Base-by-base conservation (phyloP, 495 filamentous ascomycete genomes). In the Lindgomyces ingoldianus region DNA sequence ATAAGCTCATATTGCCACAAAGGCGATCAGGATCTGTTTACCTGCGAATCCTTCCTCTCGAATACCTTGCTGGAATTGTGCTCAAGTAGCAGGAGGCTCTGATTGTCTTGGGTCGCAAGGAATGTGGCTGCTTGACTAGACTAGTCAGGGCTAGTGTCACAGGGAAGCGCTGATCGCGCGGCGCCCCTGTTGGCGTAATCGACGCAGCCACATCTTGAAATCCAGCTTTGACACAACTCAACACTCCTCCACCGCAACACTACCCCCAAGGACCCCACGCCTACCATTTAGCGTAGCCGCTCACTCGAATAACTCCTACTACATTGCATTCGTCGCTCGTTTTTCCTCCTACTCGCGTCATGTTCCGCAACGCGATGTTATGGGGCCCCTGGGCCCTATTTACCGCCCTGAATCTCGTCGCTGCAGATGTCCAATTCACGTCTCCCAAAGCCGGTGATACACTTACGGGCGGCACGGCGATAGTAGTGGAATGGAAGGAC, bases 401-500 rank as follows among this genome's bases (percentile, higher is more conserved):
- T 33, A 60, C 78, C 19, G 62, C 77, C 26, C 66, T 83, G 14
- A 75, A 79, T 14, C 66, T 75, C 52, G 80, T 73, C 10, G 19
- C 80, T 48, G 86, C 85, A 48, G 84, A 86, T 71, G 76, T 86
- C 56, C 65, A 81, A 54, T 83, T 88, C 70, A 81, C 78, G 68
- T 74, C 69, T 33, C 83, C 88, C 22, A 73, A 73, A 18, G 76
- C 81, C 1, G 81, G 80, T 21, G 74, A 70, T 1, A 77, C 75
- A 19, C 60, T 85, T 36, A 68, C 78, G 45, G 80, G 75, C 36
- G 82, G 81, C 19, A 74, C 63, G 21, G 73, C 80, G 12, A 77
- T 90, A 48, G 79, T 74, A 12, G 75, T 86, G 14, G 69, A 76
- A 64, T 90, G 86, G 87, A 76, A 79, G 67, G 84, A 89, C 27